phyloP scores from a whole-genome alignment of 2,329 filamentous ascomycete genomes.

The Hymenoscyphus repandus region DNA sequence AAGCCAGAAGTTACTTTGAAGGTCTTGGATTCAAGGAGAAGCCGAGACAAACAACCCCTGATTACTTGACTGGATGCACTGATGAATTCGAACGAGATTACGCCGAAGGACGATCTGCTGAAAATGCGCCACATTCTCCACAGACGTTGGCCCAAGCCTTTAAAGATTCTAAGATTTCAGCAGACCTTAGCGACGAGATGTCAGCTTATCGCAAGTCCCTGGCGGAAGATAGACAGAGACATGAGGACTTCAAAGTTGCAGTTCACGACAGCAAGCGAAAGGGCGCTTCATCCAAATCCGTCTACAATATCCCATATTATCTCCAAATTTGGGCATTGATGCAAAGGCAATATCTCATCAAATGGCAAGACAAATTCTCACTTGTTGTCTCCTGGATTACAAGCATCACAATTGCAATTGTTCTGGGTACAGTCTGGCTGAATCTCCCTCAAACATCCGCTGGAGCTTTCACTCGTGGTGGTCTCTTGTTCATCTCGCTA shows the following conservation, averaged over 20 bases:
- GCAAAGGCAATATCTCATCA: constrained; percentile 78
- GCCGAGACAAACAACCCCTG: constrained; percentile 56
- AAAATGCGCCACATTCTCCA: constrained; percentile 64
- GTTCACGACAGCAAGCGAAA: constrained; percentile 75
- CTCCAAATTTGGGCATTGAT: constrained; percentile 78
- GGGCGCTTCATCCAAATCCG: constrained; percentile 63
- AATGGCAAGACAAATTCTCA: constrained; percentile 81
- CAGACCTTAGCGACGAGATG: constrained; percentile 60
- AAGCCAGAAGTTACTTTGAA: constrained; percentile 60
- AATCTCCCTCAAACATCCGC: constrained; percentile 59
- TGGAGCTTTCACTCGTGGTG: constrained; percentile 75
- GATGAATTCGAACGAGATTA: constrained; percentile 81
- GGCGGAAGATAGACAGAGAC: constrained; percentile 57
- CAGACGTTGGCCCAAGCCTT: constrained; percentile 67
- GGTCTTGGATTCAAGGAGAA: constrained; percentile 55
- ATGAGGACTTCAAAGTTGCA: constrained; percentile 72
- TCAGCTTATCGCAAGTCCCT: constrained; percentile 59
- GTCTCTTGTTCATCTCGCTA: constrained; percentile 73
- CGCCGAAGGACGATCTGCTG: constrained; percentile 57
- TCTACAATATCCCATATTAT: constrained; percentile 80
- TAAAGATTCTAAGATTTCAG: constrained; percentile 55
- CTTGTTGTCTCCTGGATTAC: constrained; percentile 68
- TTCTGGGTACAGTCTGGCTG: constrained; percentile 75
- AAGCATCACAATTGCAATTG: constrained; percentile 67
- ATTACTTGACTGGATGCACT: constrained; percentile 65